phyloP scores from a whole-genome alignment of 2,329 filamentous ascomycete species.

The Fusarium mundagurra region DNA sequence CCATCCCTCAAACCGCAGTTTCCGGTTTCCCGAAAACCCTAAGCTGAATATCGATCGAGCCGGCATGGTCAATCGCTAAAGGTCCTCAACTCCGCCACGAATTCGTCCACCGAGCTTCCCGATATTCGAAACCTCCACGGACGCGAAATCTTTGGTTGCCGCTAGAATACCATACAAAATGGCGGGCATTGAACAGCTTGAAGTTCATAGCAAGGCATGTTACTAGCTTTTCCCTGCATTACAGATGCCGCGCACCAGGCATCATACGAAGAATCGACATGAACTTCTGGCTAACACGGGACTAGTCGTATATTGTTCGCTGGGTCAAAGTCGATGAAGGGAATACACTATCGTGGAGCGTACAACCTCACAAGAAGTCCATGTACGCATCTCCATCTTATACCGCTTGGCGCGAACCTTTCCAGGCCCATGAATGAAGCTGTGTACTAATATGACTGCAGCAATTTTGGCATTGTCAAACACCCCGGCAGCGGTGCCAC shows the following conservation, averaged over 20 bases:
- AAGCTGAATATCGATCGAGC: constrained; percentile 28
- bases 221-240: background rate
- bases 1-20: constrained; percentile 20
- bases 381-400: constrained; percentile 64
- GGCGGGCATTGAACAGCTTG: constrained; percentile 95
- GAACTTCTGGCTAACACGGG: constrained; percentile 36
- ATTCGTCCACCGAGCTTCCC: constrained; percentile 12
- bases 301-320: constrained; percentile 93
- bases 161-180: constrained; percentile 58
- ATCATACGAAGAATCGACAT: background rate
- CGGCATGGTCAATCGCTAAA: constrained; percentile 38
- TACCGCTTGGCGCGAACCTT: background rate
- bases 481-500: constrained; percentile 80
- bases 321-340: constrained; percentile 93
- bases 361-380: constrained; percentile 98
- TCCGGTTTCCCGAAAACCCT: constrained; percentile 21
- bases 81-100: constrained; percentile 22
- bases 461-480: constrained; percentile 97
- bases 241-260: background rate
- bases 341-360: constrained; percentile 95
- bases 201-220: constrained; percentile 94
- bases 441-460: constrained; percentile 46
- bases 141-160: constrained; percentile 7
- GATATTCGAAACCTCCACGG: background rate
- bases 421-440: background rate